phyloP scores from a whole-genome alignment of 2,329 filamentous ascomycete species.

The Hypomyces rosellus region DNA sequence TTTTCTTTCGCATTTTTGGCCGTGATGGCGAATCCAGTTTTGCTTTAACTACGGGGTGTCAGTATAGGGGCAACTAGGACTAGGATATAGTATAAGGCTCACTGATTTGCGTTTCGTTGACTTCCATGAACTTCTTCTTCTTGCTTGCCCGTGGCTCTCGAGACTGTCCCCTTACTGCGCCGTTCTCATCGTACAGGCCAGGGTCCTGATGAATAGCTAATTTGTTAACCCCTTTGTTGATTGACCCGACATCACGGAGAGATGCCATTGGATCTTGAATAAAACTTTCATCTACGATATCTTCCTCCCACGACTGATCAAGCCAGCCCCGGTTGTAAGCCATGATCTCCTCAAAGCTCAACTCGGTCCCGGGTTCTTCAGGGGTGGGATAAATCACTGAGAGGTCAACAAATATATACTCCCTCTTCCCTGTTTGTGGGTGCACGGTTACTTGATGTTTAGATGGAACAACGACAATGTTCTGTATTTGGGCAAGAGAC shows the following conservation, averaged over 20 bases:
- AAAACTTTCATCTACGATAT: constrained; percentile 29
- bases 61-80: constrained; percentile 14
- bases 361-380: constrained; percentile 64
- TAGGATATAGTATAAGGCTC: constrained; percentile 30
- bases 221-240: constrained; percentile 29
- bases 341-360: constrained; percentile 88
- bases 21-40: constrained; percentile 85
- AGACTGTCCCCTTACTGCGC: constrained; percentile 39
- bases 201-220: constrained; percentile 38
- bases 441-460: constrained; percentile 77
- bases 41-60: constrained; percentile 64
- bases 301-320: constrained; percentile 49
- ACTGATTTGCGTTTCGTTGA: constrained; percentile 92
- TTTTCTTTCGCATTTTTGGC: constrained; percentile 77
- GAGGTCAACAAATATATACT: constrained; percentile 82
- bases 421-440: constrained; percentile 72
- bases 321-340: constrained; percentile 69
- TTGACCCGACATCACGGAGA: constrained; percentile 26
- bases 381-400: constrained; percentile 77
- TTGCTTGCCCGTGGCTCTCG: constrained; percentile 45
- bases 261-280: constrained; percentile 21
- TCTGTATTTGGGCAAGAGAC: constrained; percentile 56
- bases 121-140: constrained; percentile 75
- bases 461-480: constrained; percentile 62
- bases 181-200: constrained; percentile 53